A percentile compares a stretch with the other conserved stretches of the same genome.
phyloP scores from a whole-genome alignment of 768 basidiomycete genomes.

The Russula olivacea region DNA sequence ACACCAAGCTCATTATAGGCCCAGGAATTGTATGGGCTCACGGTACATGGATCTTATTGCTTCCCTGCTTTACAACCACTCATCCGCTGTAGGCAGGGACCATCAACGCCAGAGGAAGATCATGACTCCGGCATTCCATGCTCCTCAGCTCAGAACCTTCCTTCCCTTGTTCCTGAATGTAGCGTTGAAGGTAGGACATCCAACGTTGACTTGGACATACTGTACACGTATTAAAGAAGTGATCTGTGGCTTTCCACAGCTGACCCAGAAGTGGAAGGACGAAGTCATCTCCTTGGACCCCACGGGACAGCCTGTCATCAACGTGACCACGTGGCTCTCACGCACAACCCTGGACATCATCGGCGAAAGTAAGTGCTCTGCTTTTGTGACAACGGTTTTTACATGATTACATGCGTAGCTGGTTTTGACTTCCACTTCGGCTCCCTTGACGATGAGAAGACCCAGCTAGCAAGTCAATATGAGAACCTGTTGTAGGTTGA shows the following conservation, averaged over 20 bases:
- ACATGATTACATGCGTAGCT: slow-evolving; percentile 2
- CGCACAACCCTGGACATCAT: slow-evolving; percentile 29
- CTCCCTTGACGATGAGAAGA: slow-evolving; percentile 16
- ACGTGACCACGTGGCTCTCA: slow-evolving; percentile 27
- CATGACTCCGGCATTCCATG: slow-evolving; percentile 31
- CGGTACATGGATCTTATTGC: slow-evolving; percentile 18
- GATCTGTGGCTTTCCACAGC: slow-evolving; percentile 17
- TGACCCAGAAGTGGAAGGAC: slow-evolving; percentile 30
- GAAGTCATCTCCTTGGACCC: slow-evolving; percentile 16
- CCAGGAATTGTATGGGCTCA: slow-evolving; percentile 25
- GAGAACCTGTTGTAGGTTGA: slow-evolving; percentile 19
- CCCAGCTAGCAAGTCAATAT: slow-evolving; percentile 8
- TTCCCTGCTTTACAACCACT: not conserved
- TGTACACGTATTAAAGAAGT: not conserved
- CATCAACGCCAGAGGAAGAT: slow-evolving; percentile 29
- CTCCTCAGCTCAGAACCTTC: slow-evolving; percentile 28
- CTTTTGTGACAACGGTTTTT: not conserved
- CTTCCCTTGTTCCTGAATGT: slow-evolving; percentile 27
- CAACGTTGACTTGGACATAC: not conserved
- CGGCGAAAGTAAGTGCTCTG: slow-evolving; percentile 25
- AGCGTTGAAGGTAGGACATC: slow-evolving; percentile 6
- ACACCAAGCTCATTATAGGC: slow-evolving; percentile 23
- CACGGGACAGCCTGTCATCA: slow-evolving; percentile 17
- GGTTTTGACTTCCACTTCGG: slow-evolving; percentile 24
- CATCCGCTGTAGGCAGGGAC: slow-evolving; percentile 19